Percentiles rank a stretch among this genome's conserved stretches.
Conservation (phyloP, 305 asterid species). For the Caryopteris hybrid region DNA sequence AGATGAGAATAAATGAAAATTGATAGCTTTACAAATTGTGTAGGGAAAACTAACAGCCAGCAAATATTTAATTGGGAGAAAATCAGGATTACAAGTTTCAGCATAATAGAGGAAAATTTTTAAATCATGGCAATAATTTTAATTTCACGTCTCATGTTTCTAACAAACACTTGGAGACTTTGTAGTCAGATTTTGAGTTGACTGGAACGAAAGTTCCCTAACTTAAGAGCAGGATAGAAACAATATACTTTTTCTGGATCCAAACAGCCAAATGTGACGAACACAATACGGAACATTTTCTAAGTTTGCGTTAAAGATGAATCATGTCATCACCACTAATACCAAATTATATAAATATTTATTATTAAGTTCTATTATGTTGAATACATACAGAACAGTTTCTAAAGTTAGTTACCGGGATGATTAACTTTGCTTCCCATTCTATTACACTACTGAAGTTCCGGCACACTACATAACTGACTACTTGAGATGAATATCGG, state of each 20-base stretch:
- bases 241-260: background rate
- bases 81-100: background rate
- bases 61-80: background rate
- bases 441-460: background rate
- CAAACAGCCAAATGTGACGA: background rate
- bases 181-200: background rate
- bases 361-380: background rate
- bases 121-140: background rate
- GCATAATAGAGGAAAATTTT: background rate
- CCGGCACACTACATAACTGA: background rate
- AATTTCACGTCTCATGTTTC: background rate
- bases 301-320: background rate
- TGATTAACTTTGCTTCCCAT: background rate
- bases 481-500: background rate
- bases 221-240: background rate
- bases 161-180: background rate
- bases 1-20: slow-evolving; percentile 9
- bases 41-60: background rate
- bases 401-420: background rate
- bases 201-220: background rate
- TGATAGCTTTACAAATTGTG: slow-evolving; percentile 9
- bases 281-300: background rate
- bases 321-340: background rate
- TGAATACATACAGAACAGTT: background rate
- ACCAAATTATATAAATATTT: background rate